A percentile compares a stretch with the other conserved stretches of the same genome.
Evolutionary conservation across 306 rosid species (phyloP).

Genomic region (Arachis hypogaea): DNA sequence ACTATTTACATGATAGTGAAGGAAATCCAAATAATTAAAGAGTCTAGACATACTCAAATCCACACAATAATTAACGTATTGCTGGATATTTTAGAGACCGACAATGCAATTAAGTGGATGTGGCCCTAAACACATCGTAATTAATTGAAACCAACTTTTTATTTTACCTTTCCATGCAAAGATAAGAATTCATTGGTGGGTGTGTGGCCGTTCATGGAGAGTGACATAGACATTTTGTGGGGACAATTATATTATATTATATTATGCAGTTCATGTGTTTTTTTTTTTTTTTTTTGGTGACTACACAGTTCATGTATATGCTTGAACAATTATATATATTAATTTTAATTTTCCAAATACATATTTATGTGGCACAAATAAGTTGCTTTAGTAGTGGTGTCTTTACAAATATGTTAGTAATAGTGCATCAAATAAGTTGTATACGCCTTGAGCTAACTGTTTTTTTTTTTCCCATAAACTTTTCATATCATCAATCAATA

Average conservation of each 20-base stretch:
- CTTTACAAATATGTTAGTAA: background rate
- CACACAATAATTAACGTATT: slow-evolving; percentile 4
- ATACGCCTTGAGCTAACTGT: slow-evolving; percentile 1
- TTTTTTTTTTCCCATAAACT: background rate
- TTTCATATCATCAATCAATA: background rate
- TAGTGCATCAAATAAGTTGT: slow-evolving; percentile 20
- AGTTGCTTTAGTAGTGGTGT: slow-evolving; percentile 35
- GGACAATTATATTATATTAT: slow-evolving; percentile 27
- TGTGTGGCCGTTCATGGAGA: slow-evolving; percentile 42
- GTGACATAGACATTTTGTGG: slow-evolving; percentile 47
- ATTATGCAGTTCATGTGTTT: slow-evolving; percentile 30
- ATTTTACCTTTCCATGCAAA: slow-evolving; percentile 40
- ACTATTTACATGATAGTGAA: background rate
- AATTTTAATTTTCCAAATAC: slow-evolving; percentile 6
- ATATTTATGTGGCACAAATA: slow-evolving; percentile 37
- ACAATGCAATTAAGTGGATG: slow-evolving; percentile 39
- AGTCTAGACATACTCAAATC: slow-evolving; percentile 1
- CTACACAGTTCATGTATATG: background rate
- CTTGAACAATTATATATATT: slow-evolving; percentile 9
- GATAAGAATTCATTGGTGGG: slow-evolving; percentile 55
- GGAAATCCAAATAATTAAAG: background rate
- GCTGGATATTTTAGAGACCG: slow-evolving; percentile 40
- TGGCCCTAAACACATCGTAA: slow-evolving; percentile 37
- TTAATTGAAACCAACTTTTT: slow-evolving; percentile 46
- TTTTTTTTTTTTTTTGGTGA: background rate